Evolutionary conservation across 108 stramenopile species (phyloP), one percentile per base, ranked within the genome.

Genomic region (Fragilaria crotonensis): DNA sequence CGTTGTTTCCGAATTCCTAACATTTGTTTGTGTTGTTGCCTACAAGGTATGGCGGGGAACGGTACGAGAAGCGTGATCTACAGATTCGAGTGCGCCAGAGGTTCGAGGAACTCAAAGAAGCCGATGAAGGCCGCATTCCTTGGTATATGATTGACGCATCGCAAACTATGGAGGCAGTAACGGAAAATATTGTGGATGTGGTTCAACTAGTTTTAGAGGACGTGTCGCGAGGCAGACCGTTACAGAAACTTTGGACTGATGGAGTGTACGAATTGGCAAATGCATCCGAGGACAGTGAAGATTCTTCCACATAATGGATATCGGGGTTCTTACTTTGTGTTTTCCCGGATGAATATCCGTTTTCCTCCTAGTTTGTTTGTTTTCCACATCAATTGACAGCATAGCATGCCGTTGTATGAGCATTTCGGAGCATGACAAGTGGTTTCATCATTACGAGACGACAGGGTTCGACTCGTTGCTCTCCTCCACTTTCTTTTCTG

Each of bases 41-140:
- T 52, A 17, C 1, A 31, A 84, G 84, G 7, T 86, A 83, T 61
- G 91, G 91, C 48, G 84, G 75, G 17, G 91, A 93, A 70, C 81
- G 91, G 52, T 93, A 93, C 53, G 91, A 93, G 72, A 85, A 87
- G 60, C 59, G 75, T 30, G 87, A 89, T 33, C 65, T 93, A 60
- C 91, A 93, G 68, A 73, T 71, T 18, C 72, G 85, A n/a, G 91
- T 93, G 0, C 73, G 91, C 54, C 47, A 87, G 56, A 64, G 87
- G 57, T 93, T 93, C 64, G 70, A 66, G 0, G 78, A 93, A 53
- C 60, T 93, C 21, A 81, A 85, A 63, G 41, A 47, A 18, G 45
- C 84, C 30, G 87, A 93, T 48, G 57, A 76, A 23, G 76, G 80
- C 14, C 56, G 64, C 25, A 73, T 87, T 17, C 75, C 85, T 14